These are phyloP conservation scores for Rhamnella rubrinervis DNA, from an alignment of 331 rosid genomes.

Conservation along the genomic window DNA sequence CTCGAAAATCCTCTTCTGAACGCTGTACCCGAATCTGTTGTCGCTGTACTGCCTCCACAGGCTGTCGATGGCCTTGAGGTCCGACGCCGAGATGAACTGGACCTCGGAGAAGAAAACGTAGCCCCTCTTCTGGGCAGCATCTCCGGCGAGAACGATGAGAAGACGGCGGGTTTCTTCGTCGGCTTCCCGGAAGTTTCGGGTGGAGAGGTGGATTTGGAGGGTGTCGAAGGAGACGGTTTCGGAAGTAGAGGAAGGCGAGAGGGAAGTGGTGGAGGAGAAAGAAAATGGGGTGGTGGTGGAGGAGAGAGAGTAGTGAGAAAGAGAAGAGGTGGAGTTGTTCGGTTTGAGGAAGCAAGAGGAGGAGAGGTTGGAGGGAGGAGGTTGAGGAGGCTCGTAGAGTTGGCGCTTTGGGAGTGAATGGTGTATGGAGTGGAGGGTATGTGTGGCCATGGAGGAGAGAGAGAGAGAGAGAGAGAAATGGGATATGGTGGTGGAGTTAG, in stretches of 20 bases:
- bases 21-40: slow-evolving; percentile 75
- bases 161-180: slow-evolving; percentile 93
- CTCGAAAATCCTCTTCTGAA: slow-evolving; percentile 64
- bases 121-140: slow-evolving; percentile 62
- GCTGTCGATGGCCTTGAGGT: slow-evolving; percentile 61
- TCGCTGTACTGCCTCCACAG: slow-evolving; percentile 77
- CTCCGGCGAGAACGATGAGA: slow-evolving; percentile 78
- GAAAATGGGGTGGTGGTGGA: slow-evolving; percentile 20
- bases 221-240: slow-evolving; percentile 50
- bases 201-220: slow-evolving; percentile 51
- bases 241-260: slow-evolving; percentile 45
- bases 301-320: slow-evolving; percentile 13
- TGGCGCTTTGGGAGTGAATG: slow-evolving; percentile 38
- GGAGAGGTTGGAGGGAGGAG: slow-evolving; percentile 28
- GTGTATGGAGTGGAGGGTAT: slow-evolving; percentile 58
- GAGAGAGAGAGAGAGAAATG: slow-evolving; percentile 2
- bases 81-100: slow-evolving; percentile 58
- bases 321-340: slow-evolving; percentile 1
- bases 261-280: slow-evolving; percentile 41
- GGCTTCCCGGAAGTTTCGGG: slow-evolving; percentile 52
- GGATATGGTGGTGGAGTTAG: background rate
- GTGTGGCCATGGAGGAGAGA: slow-evolving; percentile 52
- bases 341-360: slow-evolving; percentile 42
- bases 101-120: slow-evolving; percentile 92
- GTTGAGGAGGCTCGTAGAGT: slow-evolving; percentile 29